phyloP scores from a whole-genome alignment of 768 basidiomycete species.

The Peribolospora kevripleyi region DNA sequence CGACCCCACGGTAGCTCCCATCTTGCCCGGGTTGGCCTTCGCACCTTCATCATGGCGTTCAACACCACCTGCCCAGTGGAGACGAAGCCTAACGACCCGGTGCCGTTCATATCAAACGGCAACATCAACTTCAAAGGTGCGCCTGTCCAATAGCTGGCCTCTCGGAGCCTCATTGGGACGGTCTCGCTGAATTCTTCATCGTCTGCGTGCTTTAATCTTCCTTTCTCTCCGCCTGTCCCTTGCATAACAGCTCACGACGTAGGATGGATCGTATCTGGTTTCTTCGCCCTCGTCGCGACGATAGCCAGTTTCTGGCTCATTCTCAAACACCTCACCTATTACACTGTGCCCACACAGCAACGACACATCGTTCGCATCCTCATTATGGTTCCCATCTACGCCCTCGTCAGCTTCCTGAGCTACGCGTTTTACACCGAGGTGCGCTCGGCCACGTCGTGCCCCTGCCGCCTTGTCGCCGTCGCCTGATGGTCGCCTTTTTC shows the following conservation, averaged over 20 bases:
- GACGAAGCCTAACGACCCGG: constrained; percentile 25
- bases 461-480: background rate
- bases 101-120: constrained; percentile 39
- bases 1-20: too few relatives aligned
- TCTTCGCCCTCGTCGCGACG: constrained; percentile 34
- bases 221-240: background rate
- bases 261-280: constrained; percentile 43
- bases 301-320: constrained; percentile 49
- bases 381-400: constrained; percentile 57
- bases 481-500: background rate
- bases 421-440: constrained; percentile 41
- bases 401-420: constrained; percentile 38
- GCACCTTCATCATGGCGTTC: too few relatives aligned
- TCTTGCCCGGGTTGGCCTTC: too few relatives aligned
- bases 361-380: constrained; percentile 41
- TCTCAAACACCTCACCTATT: constrained; percentile 43
- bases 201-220: background rate
- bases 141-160: constrained; percentile 4
- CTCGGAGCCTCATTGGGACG: too few relatives aligned
- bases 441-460: background rate
- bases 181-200: background rate
- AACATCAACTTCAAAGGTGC: constrained; percentile 36
- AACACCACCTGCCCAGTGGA: constrained; percentile 14
- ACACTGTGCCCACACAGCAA: constrained; percentile 24
- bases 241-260: constrained; percentile 33